Conservation (phyloP, 2,329 filamentous ascomycete genomes). For the Xylaria arbuscula region DNA sequence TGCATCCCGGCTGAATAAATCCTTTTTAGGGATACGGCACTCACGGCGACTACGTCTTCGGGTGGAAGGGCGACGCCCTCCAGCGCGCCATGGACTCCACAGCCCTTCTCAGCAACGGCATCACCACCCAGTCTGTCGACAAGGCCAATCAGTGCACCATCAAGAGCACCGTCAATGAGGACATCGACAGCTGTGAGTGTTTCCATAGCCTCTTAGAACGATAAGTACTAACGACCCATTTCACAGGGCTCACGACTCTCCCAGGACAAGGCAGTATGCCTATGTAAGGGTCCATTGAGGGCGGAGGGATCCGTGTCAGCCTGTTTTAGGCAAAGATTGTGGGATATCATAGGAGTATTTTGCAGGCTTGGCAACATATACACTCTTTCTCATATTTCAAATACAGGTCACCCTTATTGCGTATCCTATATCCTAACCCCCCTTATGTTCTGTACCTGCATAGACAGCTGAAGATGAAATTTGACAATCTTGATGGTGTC, state of each 20-base stretch:
- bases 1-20: conserved; percentile 18
- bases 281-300: conserved; percentile 30
- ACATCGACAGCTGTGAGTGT: conserved; percentile 49
- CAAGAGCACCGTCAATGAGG: conserved; percentile 44
- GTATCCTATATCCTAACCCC: conserved; percentile 20
- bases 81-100: conserved; percentile 47
- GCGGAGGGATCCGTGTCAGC: conserved; percentile 23
- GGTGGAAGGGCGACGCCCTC: conserved; percentile 46
- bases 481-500: no score
- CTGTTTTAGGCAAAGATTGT: conserved; percentile 23
- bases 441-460: conserved; percentile 16
- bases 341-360: conserved; percentile 29
- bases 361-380: conserved; percentile 28
- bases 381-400: conserved; percentile 28
- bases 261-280: conserved; percentile 34
- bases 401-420: conserved; percentile 23
- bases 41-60: conserved; percentile 45
- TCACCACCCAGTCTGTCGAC: conserved; percentile 46
- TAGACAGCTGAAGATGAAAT: no score
- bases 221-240: conserved; percentile 32
- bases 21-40: conserved; percentile 45
- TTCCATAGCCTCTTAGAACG: conserved; percentile 22
- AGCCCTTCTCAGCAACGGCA: conserved; percentile 49
- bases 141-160: conserved; percentile 46
- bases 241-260: conserved; percentile 34